These are phyloP conservation scores for Nemania diffusa DNA, from an alignment of 2,329 filamentous ascomycete species.

Conservation along the genomic window DNA sequence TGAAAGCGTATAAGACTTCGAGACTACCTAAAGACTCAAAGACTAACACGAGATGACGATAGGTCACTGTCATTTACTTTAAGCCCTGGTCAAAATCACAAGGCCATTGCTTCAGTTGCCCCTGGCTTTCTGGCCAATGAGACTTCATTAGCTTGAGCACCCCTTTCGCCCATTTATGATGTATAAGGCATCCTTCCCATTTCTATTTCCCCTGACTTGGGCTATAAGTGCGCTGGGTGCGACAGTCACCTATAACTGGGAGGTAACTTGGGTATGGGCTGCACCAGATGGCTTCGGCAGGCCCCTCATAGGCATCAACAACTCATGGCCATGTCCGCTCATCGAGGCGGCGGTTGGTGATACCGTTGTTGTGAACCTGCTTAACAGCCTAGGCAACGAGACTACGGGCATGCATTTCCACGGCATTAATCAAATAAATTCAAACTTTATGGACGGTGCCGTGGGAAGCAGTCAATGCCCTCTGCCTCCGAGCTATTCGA, in stretches of 20 bases:
- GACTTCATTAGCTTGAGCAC: neutral
- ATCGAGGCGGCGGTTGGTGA: slow-evolving; percentile 67
- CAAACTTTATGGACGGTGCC: slow-evolving; percentile 69
- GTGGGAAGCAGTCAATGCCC: slow-evolving; percentile 66
- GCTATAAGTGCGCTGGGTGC: slow-evolving; percentile 50
- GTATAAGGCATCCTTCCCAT: neutral
- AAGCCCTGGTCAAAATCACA: neutral
- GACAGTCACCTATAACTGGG: slow-evolving; percentile 67
- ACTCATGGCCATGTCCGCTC: slow-evolving; percentile 70
- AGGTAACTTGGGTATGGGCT: slow-evolving; percentile 69
- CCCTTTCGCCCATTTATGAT: slow-evolving; percentile 1
- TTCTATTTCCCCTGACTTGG: slow-evolving; percentile 33
- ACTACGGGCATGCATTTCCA: slow-evolving; percentile 68
- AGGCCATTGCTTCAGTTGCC: neutral
- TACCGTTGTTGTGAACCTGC: slow-evolving; percentile 58
- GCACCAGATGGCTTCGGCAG: slow-evolving; percentile 70
- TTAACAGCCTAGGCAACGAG: slow-evolving; percentile 63
- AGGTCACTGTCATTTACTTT: neutral
- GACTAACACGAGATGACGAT: neutral
- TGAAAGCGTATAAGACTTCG: slow-evolving; percentile 17
- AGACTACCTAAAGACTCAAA: too few relatives aligned
- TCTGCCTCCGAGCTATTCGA: slow-evolving; percentile 61
- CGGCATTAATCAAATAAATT: slow-evolving; percentile 68
- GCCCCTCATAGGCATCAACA: slow-evolving; percentile 72
- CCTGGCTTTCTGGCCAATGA: neutral